phyloP scores from a whole-genome alignment of 2,329 filamentous ascomycete genomes.

The Metarhizium humberi region DNA sequence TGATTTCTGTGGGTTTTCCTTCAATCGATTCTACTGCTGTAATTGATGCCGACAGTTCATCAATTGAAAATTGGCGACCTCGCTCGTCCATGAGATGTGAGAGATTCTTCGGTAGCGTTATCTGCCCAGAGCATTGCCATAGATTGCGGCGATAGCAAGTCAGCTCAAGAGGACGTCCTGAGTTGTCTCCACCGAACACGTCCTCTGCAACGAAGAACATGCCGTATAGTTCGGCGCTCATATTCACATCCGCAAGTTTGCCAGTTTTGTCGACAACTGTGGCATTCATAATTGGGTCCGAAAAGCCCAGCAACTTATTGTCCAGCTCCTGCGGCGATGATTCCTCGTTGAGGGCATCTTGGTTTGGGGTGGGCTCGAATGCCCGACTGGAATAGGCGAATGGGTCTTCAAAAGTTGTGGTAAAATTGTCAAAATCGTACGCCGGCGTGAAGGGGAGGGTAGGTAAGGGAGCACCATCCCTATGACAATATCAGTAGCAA shows the following conservation, averaged over 20 bases:
- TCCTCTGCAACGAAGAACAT: conserved; percentile 86
- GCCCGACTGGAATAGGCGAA: conserved; percentile 47
- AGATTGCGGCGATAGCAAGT: conserved; percentile 93
- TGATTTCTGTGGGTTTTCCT: conserved; percentile 85
- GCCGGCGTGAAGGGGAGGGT: conserved; percentile 44
- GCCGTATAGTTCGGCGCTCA: conserved; percentile 71
- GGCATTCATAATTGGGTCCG: conserved; percentile 49
- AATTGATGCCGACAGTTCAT: conserved; percentile 72
- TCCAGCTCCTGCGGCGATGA: conserved; percentile 49
- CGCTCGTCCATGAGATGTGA: conserved; percentile 65
- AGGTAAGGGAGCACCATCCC: conserved; percentile 24
- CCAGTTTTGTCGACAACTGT: conserved; percentile 58
- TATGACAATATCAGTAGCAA: conserved; percentile 8
- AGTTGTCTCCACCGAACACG: conserved; percentile 55
- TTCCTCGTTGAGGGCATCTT: conserved; percentile 35
- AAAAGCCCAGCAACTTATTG: conserved; percentile 68
- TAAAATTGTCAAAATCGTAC: conserved; percentile 53
- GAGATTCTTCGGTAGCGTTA: conserved; percentile 66
- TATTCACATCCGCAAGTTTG: conserved; percentile 52
- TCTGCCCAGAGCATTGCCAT: conserved; percentile 86
- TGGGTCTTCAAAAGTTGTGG: conserved; percentile 56
- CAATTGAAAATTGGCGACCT: conserved; percentile 66
- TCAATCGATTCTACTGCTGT: conserved; percentile 88
- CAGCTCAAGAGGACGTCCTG: conserved; percentile 61
- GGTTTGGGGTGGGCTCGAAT: conserved; percentile 34